Evolutionary conservation across 2,329 filamentous ascomycete species (phyloP).

Genomic region (Pseudophaeomoniella oleicola): DNA sequence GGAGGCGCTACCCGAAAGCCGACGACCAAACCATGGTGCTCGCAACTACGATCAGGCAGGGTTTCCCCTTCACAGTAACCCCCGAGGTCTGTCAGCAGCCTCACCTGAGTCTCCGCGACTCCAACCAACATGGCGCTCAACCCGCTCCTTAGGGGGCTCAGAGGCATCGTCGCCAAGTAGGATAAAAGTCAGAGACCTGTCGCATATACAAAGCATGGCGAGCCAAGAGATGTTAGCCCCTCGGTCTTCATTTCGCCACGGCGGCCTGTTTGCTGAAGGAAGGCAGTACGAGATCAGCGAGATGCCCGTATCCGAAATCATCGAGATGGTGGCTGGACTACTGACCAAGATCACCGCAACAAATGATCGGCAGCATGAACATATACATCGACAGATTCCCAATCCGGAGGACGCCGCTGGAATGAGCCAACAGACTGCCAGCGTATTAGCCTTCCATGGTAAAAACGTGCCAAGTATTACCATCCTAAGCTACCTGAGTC

Average conservation of each 20-base stretch:
- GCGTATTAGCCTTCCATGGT: slow-evolving; percentile 86
- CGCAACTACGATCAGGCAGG: slow-evolving; percentile 14
- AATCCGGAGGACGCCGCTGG: slow-evolving; percentile 43
- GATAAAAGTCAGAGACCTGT: slow-evolving; percentile 75
- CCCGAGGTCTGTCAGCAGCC: slow-evolving; percentile 16
- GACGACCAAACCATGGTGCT: slow-evolving; percentile 9
- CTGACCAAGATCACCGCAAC: slow-evolving; percentile 95
- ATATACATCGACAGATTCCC: slow-evolving; percentile 61
- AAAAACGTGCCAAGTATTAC: slow-evolving; percentile 97
- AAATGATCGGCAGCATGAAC: slow-evolving; percentile 88
- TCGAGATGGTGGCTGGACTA: slow-evolving; percentile 95
- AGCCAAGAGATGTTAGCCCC: slow-evolving; percentile 56
- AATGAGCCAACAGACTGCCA: slow-evolving; percentile 50
- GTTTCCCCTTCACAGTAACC: slow-evolving; percentile 14
- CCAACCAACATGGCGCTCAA: slow-evolving; percentile 28
- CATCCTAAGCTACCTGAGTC: slow-evolving; percentile 84
- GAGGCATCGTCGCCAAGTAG: slow-evolving; percentile 35
- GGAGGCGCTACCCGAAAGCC: background rate
- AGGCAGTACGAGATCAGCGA: slow-evolving; percentile 84
- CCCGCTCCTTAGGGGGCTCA: slow-evolving; percentile 26
- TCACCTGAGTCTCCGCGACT: slow-evolving; percentile 31
- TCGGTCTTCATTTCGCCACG: slow-evolving; percentile 26
- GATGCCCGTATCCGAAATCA: slow-evolving; percentile 94
- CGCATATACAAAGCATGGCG: slow-evolving; percentile 81
- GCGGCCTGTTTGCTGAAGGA: slow-evolving; percentile 33